Evolutionary conservation across 2,329 filamentous ascomycete species (phyloP), one percentile per base, ranked within the genome.

Genomic region (Penicillium vulpinum): DNA sequence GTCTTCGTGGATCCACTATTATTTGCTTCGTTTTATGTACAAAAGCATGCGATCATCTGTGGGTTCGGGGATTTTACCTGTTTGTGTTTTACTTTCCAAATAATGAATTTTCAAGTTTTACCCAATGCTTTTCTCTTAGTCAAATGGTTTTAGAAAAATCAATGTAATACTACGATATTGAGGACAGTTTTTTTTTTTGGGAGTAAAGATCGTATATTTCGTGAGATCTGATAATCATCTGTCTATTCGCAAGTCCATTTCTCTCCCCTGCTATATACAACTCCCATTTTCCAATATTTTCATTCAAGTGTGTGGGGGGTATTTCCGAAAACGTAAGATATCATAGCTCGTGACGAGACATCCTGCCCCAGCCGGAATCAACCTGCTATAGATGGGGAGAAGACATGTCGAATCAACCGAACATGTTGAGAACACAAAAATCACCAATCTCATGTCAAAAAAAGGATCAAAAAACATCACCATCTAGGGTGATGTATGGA

Each of bases 361-460:
- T 44, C 39, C 52, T 54, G 44, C 52, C 53, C 53, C 46, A 24
- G 38, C 46, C 16, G 31, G 29, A 51, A 51, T 55, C 53, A 51
- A 55, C 46, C 38, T 33, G 38, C 36, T 31, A 15, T 39, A 21
- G 33, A 18, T 35, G 38, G 52, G 38, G 47, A 53, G 33, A 47
- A 38, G 53, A 51, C 53, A 55, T 55, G 47, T 51, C 53, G 47
- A 55, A 44, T 55, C 53, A 55, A 55, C 46, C 47, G 53, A 55
- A 55, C 53, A 55, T 55, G 53, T 55, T 18, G 38, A 22, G 38
- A 49, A 53, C 50, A 49, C 26, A 48, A 51, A 50, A 51, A 44
- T 55, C 53, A 55, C 33, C 53, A 55, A 55, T 39, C 53, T 51
- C 39, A 55, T 43, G 22, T 35, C 18, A 31, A 22, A 53, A 44